Evolutionary conservation across 1,139 yeast species (phyloP), one percentile per base, ranked within the genome.

Genomic region (Saccharomycopsis crataegensis): DNA sequence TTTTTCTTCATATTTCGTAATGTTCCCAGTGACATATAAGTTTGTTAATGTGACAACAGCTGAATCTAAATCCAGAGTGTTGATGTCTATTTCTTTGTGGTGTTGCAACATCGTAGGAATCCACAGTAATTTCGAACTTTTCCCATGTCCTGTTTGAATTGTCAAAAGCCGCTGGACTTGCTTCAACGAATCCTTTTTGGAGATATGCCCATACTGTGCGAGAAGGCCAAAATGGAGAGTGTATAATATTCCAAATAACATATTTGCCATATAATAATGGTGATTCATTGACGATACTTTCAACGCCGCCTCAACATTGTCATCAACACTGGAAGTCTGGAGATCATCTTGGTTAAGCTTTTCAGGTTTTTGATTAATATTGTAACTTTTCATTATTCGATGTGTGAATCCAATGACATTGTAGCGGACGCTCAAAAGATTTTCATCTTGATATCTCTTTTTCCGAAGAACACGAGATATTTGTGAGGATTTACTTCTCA

Each of bases 141-240:
- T 22, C 28, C 28, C 28, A 22, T 4, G 28, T 3, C 28, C 28
- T 22, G 4, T 22, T 22, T 22, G 28, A 22, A 22, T 22, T 22
- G 28, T 22, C 28, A 22, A 22, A 22, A 22, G 28, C 28, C 28
- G 28, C 28, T n/a, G 40, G n/a, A 40, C 9, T 40, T 17, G n/a
- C 7, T 40, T 40, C 43, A 40, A 40, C 11, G 48, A 40, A 14
- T 31, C 3, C 17, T 17, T 41, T 33, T 32, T 34, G n/a, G 11
- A n/a, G 5, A 33, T 9, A 8, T 11, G 9, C 8, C 38, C 17
- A 12, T 22, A 28, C 14, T 6, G 36, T n/a, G 43, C 52, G 11
- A 43, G 8, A 11, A 33, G 12, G 14, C 37, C 17, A 34, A 32
- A 43, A 49, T 49, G 52, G 6, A 49, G 11, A 12, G 52, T 43